Percentiles rank a stretch among this genome's conserved stretches.
phyloP scores from a whole-genome alignment of 306 rosid species.

The Comarum palustre region DNA sequence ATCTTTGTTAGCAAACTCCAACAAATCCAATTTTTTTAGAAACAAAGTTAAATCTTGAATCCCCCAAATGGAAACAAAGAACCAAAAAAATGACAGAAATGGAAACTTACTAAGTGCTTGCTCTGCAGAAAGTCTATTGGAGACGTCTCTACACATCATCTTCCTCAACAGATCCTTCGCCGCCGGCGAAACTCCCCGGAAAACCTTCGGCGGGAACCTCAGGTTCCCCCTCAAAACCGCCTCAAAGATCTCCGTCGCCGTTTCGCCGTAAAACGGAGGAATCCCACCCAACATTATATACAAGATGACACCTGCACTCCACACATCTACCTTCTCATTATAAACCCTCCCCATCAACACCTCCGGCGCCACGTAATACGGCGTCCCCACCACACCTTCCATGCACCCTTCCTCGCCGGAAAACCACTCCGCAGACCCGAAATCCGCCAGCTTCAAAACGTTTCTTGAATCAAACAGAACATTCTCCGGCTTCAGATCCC shows the following conservation, averaged over 20 bases:
- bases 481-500: constrained; percentile 78
- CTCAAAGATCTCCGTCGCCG: constrained; percentile 52
- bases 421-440: constrained; percentile 90
- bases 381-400: constrained; percentile 74
- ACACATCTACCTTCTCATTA: constrained; percentile 57
- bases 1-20: constrained; percentile 15
- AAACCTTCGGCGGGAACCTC: constrained; percentile 61
- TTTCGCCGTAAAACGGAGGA: constrained; percentile 74
- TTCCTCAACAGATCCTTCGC: constrained; percentile 78
- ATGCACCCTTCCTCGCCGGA: constrained; percentile 38
- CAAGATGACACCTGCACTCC: constrained; percentile 70
- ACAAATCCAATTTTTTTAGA: no score
- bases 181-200: constrained; percentile 52
- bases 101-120: constrained; percentile 63
- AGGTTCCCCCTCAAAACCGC: constrained; percentile 64
- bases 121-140: constrained; percentile 55
- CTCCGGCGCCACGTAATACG: constrained; percentile 77
- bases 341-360: constrained; percentile 58
- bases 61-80: background rate
- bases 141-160: constrained; percentile 65
- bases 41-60: no score
- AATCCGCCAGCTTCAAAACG: constrained; percentile 62
- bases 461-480: constrained; percentile 49
- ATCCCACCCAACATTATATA: constrained; percentile 68
- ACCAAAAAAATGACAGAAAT: background rate